phyloP scores from a whole-genome alignment of 345 rosid genomes.

The Salix exigua region DNA sequence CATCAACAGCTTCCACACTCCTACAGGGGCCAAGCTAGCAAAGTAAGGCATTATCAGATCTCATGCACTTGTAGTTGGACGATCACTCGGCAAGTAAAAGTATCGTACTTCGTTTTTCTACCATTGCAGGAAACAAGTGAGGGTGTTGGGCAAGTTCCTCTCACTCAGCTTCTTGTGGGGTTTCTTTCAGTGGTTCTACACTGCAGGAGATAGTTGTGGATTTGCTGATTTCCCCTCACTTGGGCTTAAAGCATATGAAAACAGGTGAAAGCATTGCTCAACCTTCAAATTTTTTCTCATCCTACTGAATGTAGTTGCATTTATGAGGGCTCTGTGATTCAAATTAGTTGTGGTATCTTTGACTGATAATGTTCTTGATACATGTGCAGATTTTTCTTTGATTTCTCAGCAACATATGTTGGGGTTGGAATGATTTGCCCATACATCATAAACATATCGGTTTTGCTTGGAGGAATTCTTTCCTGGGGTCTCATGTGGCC shows the following conservation, averaged over 20 bases:
- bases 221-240: constrained; percentile 25
- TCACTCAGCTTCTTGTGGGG: constrained; percentile 35
- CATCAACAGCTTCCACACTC: constrained; percentile 36
- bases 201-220: constrained; percentile 31
- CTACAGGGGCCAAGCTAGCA: constrained; percentile 35
- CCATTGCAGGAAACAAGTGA: constrained; percentile 27
- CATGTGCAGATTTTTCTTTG: constrained; percentile 41
- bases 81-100: background rate
- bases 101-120: background rate
- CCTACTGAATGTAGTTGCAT: background rate
- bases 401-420: constrained; percentile 70
- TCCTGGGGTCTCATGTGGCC: constrained; percentile 88
- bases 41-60: constrained; percentile 5
- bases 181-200: constrained; percentile 33
- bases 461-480: constrained; percentile 61
- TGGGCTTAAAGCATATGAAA: constrained; percentile 26
- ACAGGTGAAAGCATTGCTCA: constrained; percentile 2
- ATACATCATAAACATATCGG: constrained; percentile 55
- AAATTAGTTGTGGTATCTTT: background rate
- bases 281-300: background rate
- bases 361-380: background rate
- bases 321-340: background rate
- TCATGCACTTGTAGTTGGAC: background rate
- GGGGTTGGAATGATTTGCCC: constrained; percentile 89
- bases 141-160: constrained; percentile 25